Percentiles rank a stretch among this genome's conserved stretches.
Conservation (phyloP, 139 green algal genomes). For the Microglena sp. region DNA sequence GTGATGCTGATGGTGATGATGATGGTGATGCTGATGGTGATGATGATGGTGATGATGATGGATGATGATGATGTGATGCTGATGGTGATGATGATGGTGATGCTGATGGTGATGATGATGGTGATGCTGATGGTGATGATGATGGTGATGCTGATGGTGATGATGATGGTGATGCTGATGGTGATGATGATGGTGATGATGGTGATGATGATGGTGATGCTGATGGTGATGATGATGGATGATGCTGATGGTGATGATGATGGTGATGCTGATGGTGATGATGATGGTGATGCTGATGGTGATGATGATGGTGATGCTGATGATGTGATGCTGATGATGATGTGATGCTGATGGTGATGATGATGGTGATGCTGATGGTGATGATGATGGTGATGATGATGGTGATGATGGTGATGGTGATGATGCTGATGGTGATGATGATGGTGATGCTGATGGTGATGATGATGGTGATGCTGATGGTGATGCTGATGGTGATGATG, state of each 20-base stretch:
- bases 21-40: background rate
- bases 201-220: conserved; percentile 4
- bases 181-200: background rate
- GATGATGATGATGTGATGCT: no score
- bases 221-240: conserved; percentile 9
- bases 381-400: conserved; percentile 3
- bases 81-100: no score
- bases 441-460: no score
- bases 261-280: background rate
- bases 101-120: background rate
- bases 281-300: background rate
- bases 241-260: background rate
- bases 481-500: no score
- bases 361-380: background rate
- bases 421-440: no score
- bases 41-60: no score
- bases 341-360: no score
- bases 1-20: no score
- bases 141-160: background rate
- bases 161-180: background rate
- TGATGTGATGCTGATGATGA: no score
- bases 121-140: background rate
- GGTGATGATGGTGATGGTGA: no score
- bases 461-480: no score
- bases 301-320: no score